A percentile compares a stretch with the other conserved stretches of the same genome.
Conservation (phyloP, 345 rosid genomes). For the Dovyalis caffra region DNA sequence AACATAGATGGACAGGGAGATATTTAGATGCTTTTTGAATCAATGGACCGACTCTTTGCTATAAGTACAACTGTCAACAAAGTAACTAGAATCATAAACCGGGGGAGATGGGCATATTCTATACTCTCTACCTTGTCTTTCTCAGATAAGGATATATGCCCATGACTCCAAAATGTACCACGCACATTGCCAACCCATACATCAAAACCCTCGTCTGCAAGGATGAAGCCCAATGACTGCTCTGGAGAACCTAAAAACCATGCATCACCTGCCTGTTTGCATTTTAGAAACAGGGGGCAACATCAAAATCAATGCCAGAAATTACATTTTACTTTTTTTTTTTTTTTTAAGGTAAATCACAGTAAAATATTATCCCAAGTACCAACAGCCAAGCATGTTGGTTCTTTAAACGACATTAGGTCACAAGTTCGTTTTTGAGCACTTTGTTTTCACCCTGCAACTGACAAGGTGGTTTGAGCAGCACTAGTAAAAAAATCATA, state of each 20-base stretch:
- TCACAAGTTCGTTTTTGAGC: too few species aligned
- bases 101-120: not conserved
- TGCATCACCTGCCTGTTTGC: constrained; percentile 69
- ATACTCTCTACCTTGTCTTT: constrained; percentile 58
- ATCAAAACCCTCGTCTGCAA: constrained; percentile 88
- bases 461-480: too few species aligned
- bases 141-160: constrained; percentile 68
- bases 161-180: constrained; percentile 84
- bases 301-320: constrained; percentile 16
- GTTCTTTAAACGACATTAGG: too few species aligned
- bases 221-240: constrained; percentile 75
- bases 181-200: constrained; percentile 95
- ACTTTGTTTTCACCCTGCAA: too few species aligned
- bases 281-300: not conserved
- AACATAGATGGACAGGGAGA: not conserved
- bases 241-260: constrained; percentile 75
- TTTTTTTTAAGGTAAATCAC: too few species aligned
- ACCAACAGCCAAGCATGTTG: too few species aligned
- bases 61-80: constrained; percentile 7
- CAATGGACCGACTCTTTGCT: not conserved
- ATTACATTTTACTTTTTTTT: not conserved
- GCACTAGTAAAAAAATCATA: too few species aligned
- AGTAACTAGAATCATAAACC: not conserved
- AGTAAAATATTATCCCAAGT: too few species aligned
- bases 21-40: not conserved